Percentiles rank a stretch among this genome's conserved stretches.
phyloP scores from a whole-genome alignment of 1,139 yeast species.

The Geotrichum histeridarum region DNA sequence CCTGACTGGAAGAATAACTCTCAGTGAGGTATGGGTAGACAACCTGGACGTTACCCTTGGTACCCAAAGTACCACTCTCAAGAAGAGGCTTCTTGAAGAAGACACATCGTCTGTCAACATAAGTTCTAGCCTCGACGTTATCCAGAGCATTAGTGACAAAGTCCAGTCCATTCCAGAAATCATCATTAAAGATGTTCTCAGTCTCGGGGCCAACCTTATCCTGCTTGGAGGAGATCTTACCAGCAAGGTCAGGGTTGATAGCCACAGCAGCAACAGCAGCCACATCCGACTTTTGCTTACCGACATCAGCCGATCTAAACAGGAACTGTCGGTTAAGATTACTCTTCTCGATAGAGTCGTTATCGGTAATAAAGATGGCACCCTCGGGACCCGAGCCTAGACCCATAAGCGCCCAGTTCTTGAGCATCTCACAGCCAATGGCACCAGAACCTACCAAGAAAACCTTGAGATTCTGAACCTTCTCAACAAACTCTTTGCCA shows the following conservation, averaged over 20 bases:
- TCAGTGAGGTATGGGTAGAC: constrained; percentile 90
- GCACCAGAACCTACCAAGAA: constrained; percentile 98
- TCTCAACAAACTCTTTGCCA: constrained; percentile 71
- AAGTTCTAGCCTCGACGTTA: constrained; percentile 95
- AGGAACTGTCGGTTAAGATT: constrained; percentile 93
- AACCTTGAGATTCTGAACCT: constrained; percentile 68
- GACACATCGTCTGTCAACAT: constrained; percentile 94
- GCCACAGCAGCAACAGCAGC: constrained; percentile 77
- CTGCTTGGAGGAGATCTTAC: constrained; percentile 67
- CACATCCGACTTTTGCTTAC: constrained; percentile 81
- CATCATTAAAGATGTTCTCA: constrained; percentile 76
- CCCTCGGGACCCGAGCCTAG: constrained; percentile 90
- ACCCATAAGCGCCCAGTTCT: constrained; percentile 97
- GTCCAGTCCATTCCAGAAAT: constrained; percentile 80
- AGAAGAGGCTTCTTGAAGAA: constrained; percentile 85
- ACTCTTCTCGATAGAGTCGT: constrained; percentile 90
- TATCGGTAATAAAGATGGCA: constrained; percentile 79
- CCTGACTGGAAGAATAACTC: constrained; percentile 92
- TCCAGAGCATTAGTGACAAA: constrained; percentile 94
- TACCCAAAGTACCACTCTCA: constrained; percentile 96
- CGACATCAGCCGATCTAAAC: constrained; percentile 92
- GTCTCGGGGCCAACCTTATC: constrained; percentile 95
- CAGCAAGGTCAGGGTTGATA: constrained; percentile 80
- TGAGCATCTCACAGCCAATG: constrained; percentile 97
- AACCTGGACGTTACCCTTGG: constrained; percentile 97